Conservation (phyloP, 495 filamentous ascomycete species). For the Neurospora terricola region DNA sequence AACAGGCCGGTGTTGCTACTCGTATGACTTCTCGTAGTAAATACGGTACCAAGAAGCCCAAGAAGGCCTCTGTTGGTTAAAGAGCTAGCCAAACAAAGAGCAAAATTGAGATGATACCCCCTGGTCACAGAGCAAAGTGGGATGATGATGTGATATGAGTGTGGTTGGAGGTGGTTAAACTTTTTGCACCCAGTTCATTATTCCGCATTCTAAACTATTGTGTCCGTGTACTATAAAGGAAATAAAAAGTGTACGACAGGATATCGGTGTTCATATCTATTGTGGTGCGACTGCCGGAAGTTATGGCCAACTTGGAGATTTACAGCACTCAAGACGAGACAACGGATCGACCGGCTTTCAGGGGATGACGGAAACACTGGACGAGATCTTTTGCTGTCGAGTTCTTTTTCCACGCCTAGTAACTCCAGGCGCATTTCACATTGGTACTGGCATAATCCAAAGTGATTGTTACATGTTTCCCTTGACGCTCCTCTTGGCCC, state of each 20-base stretch:
- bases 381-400: neutral
- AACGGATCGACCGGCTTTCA: neutral
- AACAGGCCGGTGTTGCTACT: constrained; percentile 73
- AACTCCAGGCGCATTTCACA: neutral
- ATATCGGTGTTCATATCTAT: neutral
- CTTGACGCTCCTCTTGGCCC: neutral
- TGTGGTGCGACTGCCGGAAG: neutral
- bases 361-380: neutral
- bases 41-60: constrained; percentile 98
- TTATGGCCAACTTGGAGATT: neutral
- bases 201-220: neutral
- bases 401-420: neutral
- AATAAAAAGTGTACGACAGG: neutral
- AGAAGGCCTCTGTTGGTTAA: constrained; percentile 49
- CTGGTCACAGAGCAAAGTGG: neutral
- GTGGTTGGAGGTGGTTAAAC: neutral
- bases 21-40: constrained; percentile 80
- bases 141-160: neutral
- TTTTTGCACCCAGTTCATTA: neutral
- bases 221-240: neutral
- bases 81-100: neutral
- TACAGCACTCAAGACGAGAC: neutral
- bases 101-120: neutral
- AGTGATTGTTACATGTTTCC: neutral
- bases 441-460: neutral